Evolutionary conservation across 257 asterid genomes (phyloP).

Genomic region (Jaltomata sinuosa): DNA sequence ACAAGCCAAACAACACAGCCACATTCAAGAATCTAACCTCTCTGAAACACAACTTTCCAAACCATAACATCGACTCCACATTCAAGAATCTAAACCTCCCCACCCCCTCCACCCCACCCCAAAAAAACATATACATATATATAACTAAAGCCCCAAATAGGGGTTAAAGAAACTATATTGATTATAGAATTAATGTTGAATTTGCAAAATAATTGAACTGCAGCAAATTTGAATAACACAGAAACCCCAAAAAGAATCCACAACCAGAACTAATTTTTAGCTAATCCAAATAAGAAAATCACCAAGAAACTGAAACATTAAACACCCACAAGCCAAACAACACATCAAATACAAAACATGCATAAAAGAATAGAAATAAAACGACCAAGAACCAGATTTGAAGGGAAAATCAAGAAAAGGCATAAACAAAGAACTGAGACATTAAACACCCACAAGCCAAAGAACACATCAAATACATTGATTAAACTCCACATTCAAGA

Average conservation of each 20-base stretch:
- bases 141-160: not conserved
- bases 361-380: not conserved
- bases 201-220: not conserved
- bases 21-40: too few species aligned
- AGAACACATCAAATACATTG: not conserved
- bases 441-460: not conserved
- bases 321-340: not conserved
- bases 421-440: not conserved
- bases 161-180: not conserved
- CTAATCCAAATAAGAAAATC: not conserved
- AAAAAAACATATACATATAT: not conserved
- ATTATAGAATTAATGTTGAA: not conserved
- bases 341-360: not conserved
- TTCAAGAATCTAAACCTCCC: not conserved
- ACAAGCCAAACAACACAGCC: not conserved
- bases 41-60: not conserved
- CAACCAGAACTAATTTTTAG: not conserved
- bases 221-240: not conserved
- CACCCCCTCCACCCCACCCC: not conserved
- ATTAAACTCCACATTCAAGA: not conserved
- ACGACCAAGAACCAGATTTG: not conserved
- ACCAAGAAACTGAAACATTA: not conserved
- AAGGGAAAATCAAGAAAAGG: not conserved
- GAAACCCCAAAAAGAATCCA: not conserved
- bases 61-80: not conserved